Evolutionary conservation across 805 yeast species (phyloP).

Genomic region (Scheffersomyces spartinae): DNA sequence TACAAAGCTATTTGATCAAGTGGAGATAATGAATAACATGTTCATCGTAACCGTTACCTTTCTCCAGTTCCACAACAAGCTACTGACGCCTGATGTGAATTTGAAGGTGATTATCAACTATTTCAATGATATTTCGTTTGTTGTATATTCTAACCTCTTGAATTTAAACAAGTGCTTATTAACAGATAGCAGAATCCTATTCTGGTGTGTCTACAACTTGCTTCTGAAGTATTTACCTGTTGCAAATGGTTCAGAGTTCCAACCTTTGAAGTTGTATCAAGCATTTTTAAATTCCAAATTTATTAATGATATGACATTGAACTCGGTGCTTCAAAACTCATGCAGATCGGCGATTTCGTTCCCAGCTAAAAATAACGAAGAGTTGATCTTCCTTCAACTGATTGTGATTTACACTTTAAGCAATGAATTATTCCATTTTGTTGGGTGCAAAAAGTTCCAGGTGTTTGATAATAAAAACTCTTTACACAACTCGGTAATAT

Average conservation of each 20-base stretch:
- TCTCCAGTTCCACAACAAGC: no score
- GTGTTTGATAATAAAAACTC: constrained; percentile 26
- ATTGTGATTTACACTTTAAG: constrained; percentile 19
- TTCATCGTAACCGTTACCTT: constrained; percentile 33
- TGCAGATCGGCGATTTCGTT: no score
- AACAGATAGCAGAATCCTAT: constrained; percentile 16
- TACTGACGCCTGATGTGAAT: no score
- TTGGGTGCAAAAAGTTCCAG: constrained; percentile 9
- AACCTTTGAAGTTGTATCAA: constrained; percentile 7
- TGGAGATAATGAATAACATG: constrained; percentile 34
- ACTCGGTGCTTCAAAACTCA: no score
- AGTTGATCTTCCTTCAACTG: constrained; percentile 16
- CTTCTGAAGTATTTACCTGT: constrained; percentile 31
- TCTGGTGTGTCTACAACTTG: constrained; percentile 39
- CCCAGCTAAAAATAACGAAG: constrained; percentile 11
- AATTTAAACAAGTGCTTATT: no score
- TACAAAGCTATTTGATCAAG: constrained; percentile 11
- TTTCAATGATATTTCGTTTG: constrained; percentile 34
- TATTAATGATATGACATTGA: no score
- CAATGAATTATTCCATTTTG: constrained; percentile 20
- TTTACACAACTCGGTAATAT: constrained; percentile 41
- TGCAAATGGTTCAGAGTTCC: no score
- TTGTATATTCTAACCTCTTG: constrained; percentile 30
- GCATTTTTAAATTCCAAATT: constrained; percentile 10
- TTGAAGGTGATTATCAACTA: constrained; percentile 38